Evolutionary conservation across 1,139 yeast genomes (phyloP), one percentile per base, ranked within the genome.

Genomic region (Arxiozyma heterogenica): DNA sequence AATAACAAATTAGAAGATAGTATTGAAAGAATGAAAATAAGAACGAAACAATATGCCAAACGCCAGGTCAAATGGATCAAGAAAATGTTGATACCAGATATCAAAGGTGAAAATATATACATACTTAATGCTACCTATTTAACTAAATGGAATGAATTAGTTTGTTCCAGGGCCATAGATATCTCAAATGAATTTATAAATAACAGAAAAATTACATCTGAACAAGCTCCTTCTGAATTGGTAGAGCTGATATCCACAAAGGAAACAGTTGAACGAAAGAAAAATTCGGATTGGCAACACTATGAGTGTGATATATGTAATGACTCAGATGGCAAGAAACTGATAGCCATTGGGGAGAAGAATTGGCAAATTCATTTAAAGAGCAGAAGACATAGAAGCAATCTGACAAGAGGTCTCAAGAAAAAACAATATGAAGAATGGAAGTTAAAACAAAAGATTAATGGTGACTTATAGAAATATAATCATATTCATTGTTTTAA

Each of bases 11-110:
- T 82, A 54, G 63, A 64, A 1, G 70, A 71, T 7, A 83, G 94
- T 9, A 73, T 86, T 1, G 86, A 82, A 18, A 73, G 80, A 38
- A 93, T 93, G 98, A 90, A 93, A 67, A 73, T 81, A 1, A 75
- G 87, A 47, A 93, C 99, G 0, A 72, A 96, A 54, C 88, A 84
- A 64, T 93, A 93, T 67, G 96, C 98, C 1, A 84, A 84, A 58
- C 80, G 80, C 59, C 99, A 93, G 66, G 82, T 90, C n/a, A 90
- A 90, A 67, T 93, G 98, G 97, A 91, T 93, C 57, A 78, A 78
- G 52, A 87, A 86, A 61, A 75, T 84, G 55, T 72, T 93, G 39
- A 76, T 83, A 3, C 81, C 84, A 0, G 90, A 86, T 66, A 71
- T 86, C 47, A 86, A 86, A 1, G 91, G 91, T 0, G 77, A 78